Base-by-base conservation (phyloP, 352 stramenopile species). In the Phytophthora boehmeriae region DNA sequence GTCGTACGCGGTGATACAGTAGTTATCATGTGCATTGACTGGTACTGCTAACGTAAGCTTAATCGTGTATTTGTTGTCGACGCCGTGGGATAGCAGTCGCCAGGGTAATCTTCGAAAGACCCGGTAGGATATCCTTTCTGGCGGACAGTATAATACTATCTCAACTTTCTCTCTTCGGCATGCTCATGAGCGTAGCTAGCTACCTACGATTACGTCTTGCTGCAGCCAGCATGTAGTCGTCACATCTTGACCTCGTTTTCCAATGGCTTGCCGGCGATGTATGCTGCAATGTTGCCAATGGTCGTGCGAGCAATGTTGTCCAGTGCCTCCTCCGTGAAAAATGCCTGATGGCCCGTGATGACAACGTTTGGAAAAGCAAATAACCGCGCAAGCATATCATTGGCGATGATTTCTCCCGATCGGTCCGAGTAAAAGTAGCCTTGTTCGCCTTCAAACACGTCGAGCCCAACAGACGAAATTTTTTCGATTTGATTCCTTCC, bases 401-500 rank as follows among this genome's bases (percentile, higher is more conserved):
- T 75, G 0, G 68, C 64, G 23, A 90, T 85, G 28, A 87, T 58
- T 8, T 71, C 68, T 8, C 75, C 78, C 4, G 80, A 90, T 27
- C 74, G 71, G 49, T 89, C 80, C 56, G 76, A 74, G 68, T 86
- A 87, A 53, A 87, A 87, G 64, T 83, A 87, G 17, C 76, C 75
- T 19, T 71, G 68, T 50, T 87, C 80, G 42, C 75, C 77, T 43
- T 87, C 79, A 41, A 85, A 97, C 8, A 97, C 90, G 52, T 97
- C 90, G 1, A 96, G 68, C 28, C 87, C 90, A 2, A 80, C 76
- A 4, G 73, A 64, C n/a, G 75, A 72, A 43, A 97, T 92, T 35
- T 91, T 83, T 83, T 77, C n/a, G 72, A 71, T 59, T 92, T 80
- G 48, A 97, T 75, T 19, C 78, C 86, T 41, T 81, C 62, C n/a